Percentiles rank a stretch among this genome's conserved stretches.
Conservation (phyloP, 176 grass and related monocot species). For the Oryza longistaminata region DNA sequence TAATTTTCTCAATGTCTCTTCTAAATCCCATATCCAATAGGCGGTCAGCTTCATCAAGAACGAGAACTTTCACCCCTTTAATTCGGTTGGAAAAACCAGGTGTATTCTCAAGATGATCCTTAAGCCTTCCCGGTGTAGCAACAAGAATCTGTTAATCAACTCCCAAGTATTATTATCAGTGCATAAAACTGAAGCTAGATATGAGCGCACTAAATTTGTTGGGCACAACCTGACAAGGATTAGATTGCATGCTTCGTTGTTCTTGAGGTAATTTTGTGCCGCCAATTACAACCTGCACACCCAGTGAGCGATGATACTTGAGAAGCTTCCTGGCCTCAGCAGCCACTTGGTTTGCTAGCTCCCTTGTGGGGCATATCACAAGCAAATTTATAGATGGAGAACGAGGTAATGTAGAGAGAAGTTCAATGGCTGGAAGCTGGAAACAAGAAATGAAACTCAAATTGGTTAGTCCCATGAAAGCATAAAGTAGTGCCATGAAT, state of each 20-base stretch:
- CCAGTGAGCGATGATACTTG: conserved; percentile 74
- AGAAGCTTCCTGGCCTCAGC: conserved; percentile 87
- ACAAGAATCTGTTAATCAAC: conserved; percentile 70
- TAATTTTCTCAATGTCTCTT: conserved; percentile 94
- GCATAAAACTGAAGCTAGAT: conserved; percentile 11
- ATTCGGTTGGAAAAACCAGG: conserved; percentile 74
- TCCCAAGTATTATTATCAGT: conserved; percentile 35
- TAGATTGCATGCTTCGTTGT: conserved; percentile 75
- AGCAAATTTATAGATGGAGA: conserved; percentile 91
- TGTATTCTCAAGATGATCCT: conserved; percentile 95
- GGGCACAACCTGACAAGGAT: conserved; percentile 74
- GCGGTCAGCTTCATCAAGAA: conserved; percentile 97
- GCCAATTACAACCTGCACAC: conserved; percentile 91
- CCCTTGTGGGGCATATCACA: conserved; percentile 79
- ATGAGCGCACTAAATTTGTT: conserved; percentile 25
- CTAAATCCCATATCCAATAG: conserved; percentile 96
- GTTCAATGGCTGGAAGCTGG: conserved; percentile 93
- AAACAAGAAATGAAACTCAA: conserved; percentile 41
- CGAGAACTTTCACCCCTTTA: conserved; percentile 82
- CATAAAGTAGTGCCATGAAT: conserved; percentile 16
- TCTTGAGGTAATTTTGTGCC: conserved; percentile 74
- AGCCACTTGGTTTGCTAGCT: conserved; percentile 89
- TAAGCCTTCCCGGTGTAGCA: conserved; percentile 89
- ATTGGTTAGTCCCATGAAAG: conserved; percentile 11
- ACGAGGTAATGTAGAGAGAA: conserved; percentile 64